These are phyloP conservation scores for Solanum clarkiae DNA, from an alignment of 257 asterid species.

Conservation along the genomic window DNA sequence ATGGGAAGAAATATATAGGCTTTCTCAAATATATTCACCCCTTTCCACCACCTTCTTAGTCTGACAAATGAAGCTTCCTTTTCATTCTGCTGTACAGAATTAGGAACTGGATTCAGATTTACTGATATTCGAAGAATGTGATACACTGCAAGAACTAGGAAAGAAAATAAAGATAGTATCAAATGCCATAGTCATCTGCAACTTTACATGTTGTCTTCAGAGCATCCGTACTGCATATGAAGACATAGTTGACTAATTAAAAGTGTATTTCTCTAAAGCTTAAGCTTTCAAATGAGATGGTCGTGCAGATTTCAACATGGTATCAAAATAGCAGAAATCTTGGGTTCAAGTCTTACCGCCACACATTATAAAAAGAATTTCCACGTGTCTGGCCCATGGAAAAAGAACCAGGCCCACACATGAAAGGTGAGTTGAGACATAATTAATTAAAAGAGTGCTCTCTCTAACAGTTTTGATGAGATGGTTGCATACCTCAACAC, in stretches of 20 bases:
- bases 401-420: background rate
- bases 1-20: conserved; percentile 80
- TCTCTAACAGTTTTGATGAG: background rate
- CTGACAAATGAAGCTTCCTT: conserved; percentile 50
- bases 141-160: background rate
- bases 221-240: background rate
- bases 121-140: background rate
- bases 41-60: conserved; percentile 99
- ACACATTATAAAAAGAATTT: background rate
- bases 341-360: background rate
- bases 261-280: background rate
- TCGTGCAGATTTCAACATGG: background rate
- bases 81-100: conserved; percentile 30
- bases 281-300: background rate
- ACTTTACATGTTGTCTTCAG: background rate
- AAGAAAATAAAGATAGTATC: background rate
- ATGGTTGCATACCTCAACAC: background rate
- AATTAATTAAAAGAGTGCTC: background rate
- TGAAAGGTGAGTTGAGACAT: background rate
- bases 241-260: background rate
- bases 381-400: background rate
- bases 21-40: conserved; percentile 79
- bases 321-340: background rate
- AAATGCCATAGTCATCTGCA: background rate
- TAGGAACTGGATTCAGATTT: background rate